Evolutionary conservation across 1,284 basidiomycete species (phyloP), one percentile per base, ranked within the genome.

Genomic region (Phellopilus nigrolimitatus): DNA sequence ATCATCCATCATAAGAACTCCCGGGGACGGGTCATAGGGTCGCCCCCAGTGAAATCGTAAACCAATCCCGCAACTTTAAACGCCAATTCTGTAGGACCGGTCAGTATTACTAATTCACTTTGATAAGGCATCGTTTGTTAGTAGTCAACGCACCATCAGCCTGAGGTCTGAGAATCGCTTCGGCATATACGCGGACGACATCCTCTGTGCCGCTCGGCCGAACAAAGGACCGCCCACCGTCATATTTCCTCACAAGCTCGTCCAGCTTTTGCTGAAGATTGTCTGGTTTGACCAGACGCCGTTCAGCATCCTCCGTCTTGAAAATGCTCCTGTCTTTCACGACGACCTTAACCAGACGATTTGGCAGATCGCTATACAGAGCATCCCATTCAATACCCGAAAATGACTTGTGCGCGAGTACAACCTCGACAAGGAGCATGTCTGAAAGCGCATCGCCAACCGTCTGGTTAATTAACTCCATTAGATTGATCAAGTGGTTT

Each of bases 151-250:
- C 58, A 94, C 93, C 88, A 64, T 95, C 91, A 13, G 90, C 88
- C 58, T 90, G 84, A 12, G 79, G 69, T 50, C 78, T 78, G 37
- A 82, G 74, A 34, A 74, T 76, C 1, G 95, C 94, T 68, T 99
- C 97, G 0, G 95, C 97, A 65, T 99, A 99, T 6, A 99, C 95
- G 56, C 97, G 79, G 9, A 99, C 97, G 39, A 97, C 95, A 65
- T 99, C 95, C 67, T 99, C 97, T 15, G 97, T 99, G 9, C 97
- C 97, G 68, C 93, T 97, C 1, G 97, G 97, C 54, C 97, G 72
- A 10, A 99, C 95, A 66, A 99, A 99, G 22, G 88, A 82, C 42
- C 97, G 79, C 0, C 95, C 97, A 28, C 83, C 83, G 49, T 89
- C 84, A 63, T 88, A 91, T 63, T 85, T 84, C 49, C 75, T 73